Conservation (phyloP, 1,139 yeast genomes). For the Magnusiomyces ingens region DNA sequence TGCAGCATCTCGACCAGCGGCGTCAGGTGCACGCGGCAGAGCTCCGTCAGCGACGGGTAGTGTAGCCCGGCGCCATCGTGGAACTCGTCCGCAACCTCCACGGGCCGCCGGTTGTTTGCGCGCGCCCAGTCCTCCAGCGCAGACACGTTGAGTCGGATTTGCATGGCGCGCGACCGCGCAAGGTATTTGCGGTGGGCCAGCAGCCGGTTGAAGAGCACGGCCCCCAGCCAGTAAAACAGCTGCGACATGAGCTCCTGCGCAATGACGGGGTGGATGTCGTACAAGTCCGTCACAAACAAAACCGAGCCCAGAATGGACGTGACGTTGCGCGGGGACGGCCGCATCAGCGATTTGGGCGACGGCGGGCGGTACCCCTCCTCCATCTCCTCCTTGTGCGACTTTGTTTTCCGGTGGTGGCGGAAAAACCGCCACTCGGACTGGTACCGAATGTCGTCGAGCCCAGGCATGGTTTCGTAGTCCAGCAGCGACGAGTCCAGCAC, state of each 20-base stretch:
- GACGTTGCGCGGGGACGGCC: slow-evolving; percentile 82
- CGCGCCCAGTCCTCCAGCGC: slow-evolving; percentile 91
- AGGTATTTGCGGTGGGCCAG: slow-evolving; percentile 59
- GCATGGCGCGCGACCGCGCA: slow-evolving; percentile 81
- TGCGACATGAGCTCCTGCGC: slow-evolving; percentile 72
- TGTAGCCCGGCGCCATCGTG: slow-evolving; percentile 19
- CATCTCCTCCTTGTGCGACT: slow-evolving; percentile 46
- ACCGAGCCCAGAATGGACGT: slow-evolving; percentile 86
- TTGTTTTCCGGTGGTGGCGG: slow-evolving; percentile 22
- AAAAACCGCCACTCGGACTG: slow-evolving; percentile 41
- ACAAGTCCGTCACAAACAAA: slow-evolving; percentile 75
- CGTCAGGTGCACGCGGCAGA: slow-evolving; percentile 60
- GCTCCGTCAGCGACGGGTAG: slow-evolving; percentile 35
- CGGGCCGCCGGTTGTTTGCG: slow-evolving; percentile 59
- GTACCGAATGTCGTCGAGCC: slow-evolving; percentile 36
- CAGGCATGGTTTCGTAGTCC: slow-evolving; percentile 41
- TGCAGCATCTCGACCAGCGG: slow-evolving; percentile 78
- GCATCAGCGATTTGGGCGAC: slow-evolving; percentile 54
- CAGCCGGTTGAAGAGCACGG: slow-evolving; percentile 66
- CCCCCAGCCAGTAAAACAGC: slow-evolving; percentile 71
- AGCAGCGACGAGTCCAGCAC: slow-evolving; percentile 36
- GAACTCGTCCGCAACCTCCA: slow-evolving; percentile 32
- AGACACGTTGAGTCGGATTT: slow-evolving; percentile 77
- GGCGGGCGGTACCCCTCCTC: slow-evolving; percentile 63
- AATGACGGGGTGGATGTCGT: slow-evolving; percentile 68